A percentile compares a stretch with the other conserved stretches of the same genome.
Evolutionary conservation across 805 yeast genomes (phyloP).

Genomic region (Spathaspora passalidarum): DNA sequence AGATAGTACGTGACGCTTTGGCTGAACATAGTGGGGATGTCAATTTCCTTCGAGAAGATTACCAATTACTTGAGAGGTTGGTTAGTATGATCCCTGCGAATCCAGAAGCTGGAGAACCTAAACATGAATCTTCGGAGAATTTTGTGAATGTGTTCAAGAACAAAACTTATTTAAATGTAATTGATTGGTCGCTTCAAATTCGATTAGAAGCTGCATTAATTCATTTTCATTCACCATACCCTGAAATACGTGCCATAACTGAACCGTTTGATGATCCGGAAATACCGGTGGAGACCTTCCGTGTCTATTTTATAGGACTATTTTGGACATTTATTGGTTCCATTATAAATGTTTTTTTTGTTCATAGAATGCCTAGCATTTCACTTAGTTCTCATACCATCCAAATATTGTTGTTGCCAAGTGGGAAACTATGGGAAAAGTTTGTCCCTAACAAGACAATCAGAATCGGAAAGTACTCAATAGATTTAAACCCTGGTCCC

Average conservation of each 20-base stretch:
- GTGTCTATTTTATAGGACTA: conserved; percentile 38
- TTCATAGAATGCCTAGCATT: conserved; percentile 39
- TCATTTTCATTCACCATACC: conserved; percentile 40
- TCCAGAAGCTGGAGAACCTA: conserved; percentile 2
- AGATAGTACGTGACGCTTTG: conserved; percentile 32
- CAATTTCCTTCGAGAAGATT: conserved; percentile 35
- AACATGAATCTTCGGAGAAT: conserved; percentile 5
- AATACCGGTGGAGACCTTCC: conserved; percentile 31
- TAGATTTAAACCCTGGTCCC: conserved; percentile 39
- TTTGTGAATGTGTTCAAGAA: conserved; percentile 13
- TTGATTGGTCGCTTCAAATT: conserved; percentile 35
- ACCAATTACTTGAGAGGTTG: conserved; percentile 26
- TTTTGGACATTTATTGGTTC: conserved; percentile 43
- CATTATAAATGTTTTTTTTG: conserved; percentile 39
- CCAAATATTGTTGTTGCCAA: conserved; percentile 37
- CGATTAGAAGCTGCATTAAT: conserved; percentile 37
- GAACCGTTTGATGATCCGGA: conserved; percentile 37
- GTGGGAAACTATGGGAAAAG: conserved; percentile 40
- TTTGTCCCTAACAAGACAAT: conserved; percentile 25
- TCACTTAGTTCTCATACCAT: conserved; percentile 35
- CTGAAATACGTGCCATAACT: conserved; percentile 38
- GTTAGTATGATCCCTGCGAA: conserved; percentile 19
- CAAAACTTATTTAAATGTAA: conserved; percentile 20
- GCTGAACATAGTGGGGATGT: conserved; percentile 34
- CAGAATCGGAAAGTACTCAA: conserved; percentile 17